A percentile compares a stretch with the other conserved stretches of the same genome.
Evolutionary conservation across 345 rosid species (phyloP).

Genomic region (Melaleuca alternifolia): DNA sequence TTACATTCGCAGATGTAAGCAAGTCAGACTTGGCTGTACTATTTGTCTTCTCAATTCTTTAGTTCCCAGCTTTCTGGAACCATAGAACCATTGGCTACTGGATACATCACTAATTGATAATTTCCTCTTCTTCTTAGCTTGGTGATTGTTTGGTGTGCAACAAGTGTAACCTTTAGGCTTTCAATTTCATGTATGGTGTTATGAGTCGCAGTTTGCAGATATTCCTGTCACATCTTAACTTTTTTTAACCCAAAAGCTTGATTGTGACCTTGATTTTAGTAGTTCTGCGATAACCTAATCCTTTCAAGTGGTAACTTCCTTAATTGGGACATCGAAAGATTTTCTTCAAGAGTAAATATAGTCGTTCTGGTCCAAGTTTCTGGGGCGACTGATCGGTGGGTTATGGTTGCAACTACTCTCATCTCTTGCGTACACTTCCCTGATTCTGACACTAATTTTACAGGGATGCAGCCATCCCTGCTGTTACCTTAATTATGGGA

Average conservation of each 20-base stretch:
- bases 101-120: background rate
- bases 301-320: background rate
- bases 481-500: constrained; percentile 30
- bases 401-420: background rate
- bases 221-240: background rate
- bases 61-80: background rate
- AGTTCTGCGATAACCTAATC: background rate
- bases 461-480: constrained; percentile 37
- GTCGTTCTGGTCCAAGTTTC: background rate
- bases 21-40: background rate
- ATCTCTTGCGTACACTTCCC: background rate
- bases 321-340: background rate
- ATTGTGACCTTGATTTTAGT: background rate
- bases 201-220: background rate
- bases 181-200: background rate
- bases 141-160: background rate
- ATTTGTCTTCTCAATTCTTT: background rate
- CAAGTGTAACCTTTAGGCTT: background rate
- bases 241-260: background rate
- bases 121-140: background rate
- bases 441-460: background rate
- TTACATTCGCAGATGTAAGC: background rate
- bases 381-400: background rate
- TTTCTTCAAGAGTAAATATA: background rate
- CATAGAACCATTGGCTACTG: background rate